Base-by-base conservation (phyloP, 2,329 filamentous ascomycete genomes). In the Aspergillus aculeatinus region DNA sequence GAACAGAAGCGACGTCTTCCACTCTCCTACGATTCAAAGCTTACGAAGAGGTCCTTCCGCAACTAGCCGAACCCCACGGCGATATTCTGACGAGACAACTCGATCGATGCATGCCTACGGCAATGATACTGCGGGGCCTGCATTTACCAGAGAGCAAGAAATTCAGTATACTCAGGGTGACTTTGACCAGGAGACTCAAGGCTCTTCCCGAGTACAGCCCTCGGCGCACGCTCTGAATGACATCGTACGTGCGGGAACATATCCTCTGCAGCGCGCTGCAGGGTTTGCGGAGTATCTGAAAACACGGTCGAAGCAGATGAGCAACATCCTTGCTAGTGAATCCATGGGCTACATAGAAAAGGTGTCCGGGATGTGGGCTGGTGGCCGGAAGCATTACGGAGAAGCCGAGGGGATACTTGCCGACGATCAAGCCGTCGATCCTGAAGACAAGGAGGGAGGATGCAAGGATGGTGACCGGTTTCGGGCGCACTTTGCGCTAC, bases 331-430 rank as follows among this genome's bases (percentile, higher is more conserved):
- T 50, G 91, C 94, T 6, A 91, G 89, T 0, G 93, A 97, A 74
- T 96, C 94, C 0, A 96, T 96, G 88, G 92, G 92, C 1, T 98
- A 98, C 72, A 89, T 96, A 33, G 93, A 96, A 71, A 98, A 97
- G 75, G 93, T 98, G 0, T 96, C 94, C 0, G 94, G 92, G 42
- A 98, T 98, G 90, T 95, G 95, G 87, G 91, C 92, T 66, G 95
- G 95, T 35, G 91, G 91, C 12, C 88, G 89, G 68, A 92, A 89
- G 69, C 94, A 98, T 75, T 99, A 98, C 69, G 87, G 89, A 53
- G 89, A 92, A 21, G 85, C 84, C 23, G 87, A 91, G 71, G 79
- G 83, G 14, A 82, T 88, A 10, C 80, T 85, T 7, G 85, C 89
- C 1, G 89, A 89, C 68, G 91, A 96, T 62, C 79, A 79, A 57